Evolutionary conservation across 371 early-diverging fungal species (phyloP).

Genomic region (Phascolomyces articulosus): DNA sequence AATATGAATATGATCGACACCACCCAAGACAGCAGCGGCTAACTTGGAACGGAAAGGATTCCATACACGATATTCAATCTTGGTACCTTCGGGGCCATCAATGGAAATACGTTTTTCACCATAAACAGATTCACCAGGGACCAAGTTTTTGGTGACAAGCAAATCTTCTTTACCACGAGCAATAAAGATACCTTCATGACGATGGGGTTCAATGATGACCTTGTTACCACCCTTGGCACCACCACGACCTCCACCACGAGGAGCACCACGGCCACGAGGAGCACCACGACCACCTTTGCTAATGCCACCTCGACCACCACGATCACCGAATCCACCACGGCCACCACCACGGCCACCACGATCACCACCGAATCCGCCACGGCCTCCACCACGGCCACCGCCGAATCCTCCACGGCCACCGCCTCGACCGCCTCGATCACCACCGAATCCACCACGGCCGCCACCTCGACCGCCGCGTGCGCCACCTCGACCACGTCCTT

Average conservation of each 20-base stretch:
- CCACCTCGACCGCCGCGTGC: constrained; percentile 46
- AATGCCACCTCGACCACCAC: constrained; percentile 52
- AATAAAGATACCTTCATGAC: constrained; percentile 97
- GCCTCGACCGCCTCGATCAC: constrained; percentile 15
- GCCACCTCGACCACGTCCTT: constrained; percentile 15
- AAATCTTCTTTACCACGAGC: constrained; percentile 99
- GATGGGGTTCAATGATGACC: constrained; percentile 97
- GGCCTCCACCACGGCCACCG: constrained; percentile 12
- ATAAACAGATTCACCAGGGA: constrained; percentile 98
- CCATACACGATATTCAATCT: constrained; percentile 99
- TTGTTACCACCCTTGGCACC: constrained; percentile 90
- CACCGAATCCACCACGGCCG: constrained; percentile 44
- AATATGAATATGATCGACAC: constrained; percentile 97
- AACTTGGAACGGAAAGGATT: constrained; percentile 99
- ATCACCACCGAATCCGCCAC: constrained; percentile 14
- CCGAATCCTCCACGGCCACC: constrained; percentile 4
- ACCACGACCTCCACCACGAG: constrained; percentile 47
- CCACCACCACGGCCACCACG: constrained; percentile 12
- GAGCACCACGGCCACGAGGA: constrained; percentile 41
- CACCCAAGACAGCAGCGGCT: constrained; percentile 99
- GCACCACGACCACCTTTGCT: constrained; percentile 20
- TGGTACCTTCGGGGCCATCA: constrained; percentile 93
- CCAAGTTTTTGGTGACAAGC: constrained; percentile 98
- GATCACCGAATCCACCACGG: constrained; percentile 16
- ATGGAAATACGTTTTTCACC: constrained; percentile 99